Evolutionary conservation across 2,329 filamentous ascomycete species (phyloP).

Genomic region (Xylariomycetidae sp.): DNA sequence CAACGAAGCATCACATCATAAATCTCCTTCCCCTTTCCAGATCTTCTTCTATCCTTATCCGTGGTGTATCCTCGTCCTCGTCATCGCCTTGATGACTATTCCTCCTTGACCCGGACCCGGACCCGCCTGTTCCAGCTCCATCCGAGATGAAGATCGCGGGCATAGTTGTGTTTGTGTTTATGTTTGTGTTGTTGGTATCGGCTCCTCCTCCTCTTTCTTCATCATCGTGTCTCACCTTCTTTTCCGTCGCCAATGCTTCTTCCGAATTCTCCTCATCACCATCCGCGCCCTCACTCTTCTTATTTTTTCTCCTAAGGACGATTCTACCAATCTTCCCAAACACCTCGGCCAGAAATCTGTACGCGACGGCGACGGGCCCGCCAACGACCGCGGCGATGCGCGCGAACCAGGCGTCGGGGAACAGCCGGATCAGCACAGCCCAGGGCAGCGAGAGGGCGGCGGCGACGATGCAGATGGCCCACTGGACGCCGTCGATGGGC

Average conservation of each 20-base stretch:
- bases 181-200: too few relatives aligned
- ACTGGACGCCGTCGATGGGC: conserved; percentile 44
- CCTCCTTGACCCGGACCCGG: too few relatives aligned
- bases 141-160: too few relatives aligned
- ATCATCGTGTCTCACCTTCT: conserved; percentile 7
- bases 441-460: conserved; percentile 46
- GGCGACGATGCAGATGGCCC: conserved; percentile 48
- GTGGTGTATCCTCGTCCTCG: conserved; percentile 8
- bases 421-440: conserved; percentile 43
- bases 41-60: conserved; percentile 21
- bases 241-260: not conserved
- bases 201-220: conserved; percentile 3
- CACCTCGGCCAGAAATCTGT: conserved; percentile 14
- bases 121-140: conserved; percentile 4
- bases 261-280: too few relatives aligned
- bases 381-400: conserved; percentile 24
- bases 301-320: conserved; percentile 13
- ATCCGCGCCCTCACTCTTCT: conserved; percentile 4
- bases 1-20: not conserved
- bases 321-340: conserved; percentile 15
- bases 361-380: conserved; percentile 24
- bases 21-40: conserved; percentile 18
- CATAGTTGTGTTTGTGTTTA: too few relatives aligned
- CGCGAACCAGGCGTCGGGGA: conserved; percentile 42
- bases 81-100: conserved; percentile 10